phyloP scores from a whole-genome alignment of 805 yeast genomes.

The Candida maesae region DNA sequence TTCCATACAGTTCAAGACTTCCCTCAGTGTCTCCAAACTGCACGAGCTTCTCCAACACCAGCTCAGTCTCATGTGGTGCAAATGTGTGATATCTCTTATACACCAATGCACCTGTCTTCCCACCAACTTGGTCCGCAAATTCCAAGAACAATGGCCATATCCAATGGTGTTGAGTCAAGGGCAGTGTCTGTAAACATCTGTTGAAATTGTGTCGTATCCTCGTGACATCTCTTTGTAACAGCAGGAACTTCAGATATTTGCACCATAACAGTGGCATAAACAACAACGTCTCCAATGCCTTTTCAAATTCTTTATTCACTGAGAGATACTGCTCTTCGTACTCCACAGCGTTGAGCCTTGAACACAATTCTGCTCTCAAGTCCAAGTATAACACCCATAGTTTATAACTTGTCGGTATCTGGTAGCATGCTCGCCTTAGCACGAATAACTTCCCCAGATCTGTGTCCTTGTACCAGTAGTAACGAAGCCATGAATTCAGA shows the following conservation, averaged over 20 bases:
- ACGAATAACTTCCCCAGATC: constrained; percentile 38
- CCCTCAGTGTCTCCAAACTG: constrained; percentile 29
- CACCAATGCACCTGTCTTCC: constrained; percentile 26
- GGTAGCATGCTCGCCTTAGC: constrained; percentile 46
- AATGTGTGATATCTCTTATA: constrained; percentile 33
- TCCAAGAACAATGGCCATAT: constrained; percentile 54
- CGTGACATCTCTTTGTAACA: constrained; percentile 33
- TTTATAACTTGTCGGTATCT: constrained; percentile 43
- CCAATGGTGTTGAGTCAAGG: constrained; percentile 48
- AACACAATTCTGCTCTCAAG: constrained; percentile 33
- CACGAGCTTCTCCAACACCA: constrained; percentile 31
- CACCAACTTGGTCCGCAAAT: constrained; percentile 43
- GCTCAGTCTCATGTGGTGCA: constrained; percentile 29
- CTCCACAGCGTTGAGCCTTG: constrained; percentile 28
- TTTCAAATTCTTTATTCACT: constrained; percentile 44
- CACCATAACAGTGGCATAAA: constrained; percentile 52
- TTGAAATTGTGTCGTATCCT: constrained; percentile 44
- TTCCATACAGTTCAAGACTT: constrained; percentile 32
- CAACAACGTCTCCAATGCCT: constrained; percentile 39
- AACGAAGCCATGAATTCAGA: constrained; percentile 37
- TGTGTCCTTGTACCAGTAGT: constrained; percentile 32
- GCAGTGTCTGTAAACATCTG: constrained; percentile 43
- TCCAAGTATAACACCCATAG: constrained; percentile 53
- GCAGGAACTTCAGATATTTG: constrained; percentile 43
- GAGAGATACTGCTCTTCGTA: constrained; percentile 30